A percentile compares a stretch with the other conserved stretches of the same genome.
Conservation (phyloP, 805 yeast genomes). For the Saccharomycopsis sp. region DNA sequence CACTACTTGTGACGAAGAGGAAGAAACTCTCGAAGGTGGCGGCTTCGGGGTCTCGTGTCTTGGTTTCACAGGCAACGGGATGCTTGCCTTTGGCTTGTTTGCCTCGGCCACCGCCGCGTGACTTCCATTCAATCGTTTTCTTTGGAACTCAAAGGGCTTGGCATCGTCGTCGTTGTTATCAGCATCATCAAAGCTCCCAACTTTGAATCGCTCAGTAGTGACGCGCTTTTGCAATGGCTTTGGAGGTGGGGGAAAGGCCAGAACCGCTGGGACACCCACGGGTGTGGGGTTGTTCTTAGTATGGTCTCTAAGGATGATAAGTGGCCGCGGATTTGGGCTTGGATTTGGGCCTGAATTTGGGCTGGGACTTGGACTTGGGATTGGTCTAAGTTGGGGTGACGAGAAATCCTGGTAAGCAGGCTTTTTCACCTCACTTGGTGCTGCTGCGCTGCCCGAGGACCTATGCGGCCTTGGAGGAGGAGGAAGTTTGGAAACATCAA, state of each 20-base stretch:
- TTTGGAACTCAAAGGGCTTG: neutral
- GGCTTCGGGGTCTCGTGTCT: neutral
- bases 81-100: too few species aligned
- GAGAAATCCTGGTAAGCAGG: neutral
- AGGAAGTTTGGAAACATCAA: constrained; percentile 4
- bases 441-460: too few species aligned
- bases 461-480: constrained; percentile 21
- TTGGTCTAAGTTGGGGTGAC: constrained; percentile 1
- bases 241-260: too few species aligned
- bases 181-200: neutral
- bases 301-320: too few species aligned
- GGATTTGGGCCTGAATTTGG: too few species aligned
- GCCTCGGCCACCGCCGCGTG: too few species aligned
- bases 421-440: neutral
- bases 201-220: neutral
- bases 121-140: too few species aligned
- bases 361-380: too few species aligned
- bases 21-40: neutral
- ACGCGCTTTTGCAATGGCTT: too few species aligned
- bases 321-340: constrained; percentile 1
- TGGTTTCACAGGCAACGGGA: neutral
- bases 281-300: too few species aligned
- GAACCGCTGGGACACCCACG: too few species aligned
- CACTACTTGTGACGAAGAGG: too few species aligned
- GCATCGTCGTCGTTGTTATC: neutral